phyloP scores from a whole-genome alignment of 805 yeast species.

The Ascoidea rubescens region DNA sequence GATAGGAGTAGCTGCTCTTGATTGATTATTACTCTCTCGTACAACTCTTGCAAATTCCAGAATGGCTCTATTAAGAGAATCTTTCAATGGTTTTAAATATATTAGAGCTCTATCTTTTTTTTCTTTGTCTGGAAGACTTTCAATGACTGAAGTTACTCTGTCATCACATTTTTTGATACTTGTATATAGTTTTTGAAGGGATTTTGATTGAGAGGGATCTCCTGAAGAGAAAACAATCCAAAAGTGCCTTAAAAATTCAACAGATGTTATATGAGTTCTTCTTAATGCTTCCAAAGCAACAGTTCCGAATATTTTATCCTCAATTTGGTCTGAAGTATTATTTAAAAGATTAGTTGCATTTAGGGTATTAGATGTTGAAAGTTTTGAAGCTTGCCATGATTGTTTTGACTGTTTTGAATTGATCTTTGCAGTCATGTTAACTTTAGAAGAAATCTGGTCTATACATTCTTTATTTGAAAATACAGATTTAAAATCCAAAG shows the following conservation, averaged over 20 bases:
- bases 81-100: background rate
- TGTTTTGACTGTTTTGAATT: slow-evolving; percentile 10
- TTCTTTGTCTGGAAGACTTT: slow-evolving; percentile 10
- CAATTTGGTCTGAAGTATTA: background rate
- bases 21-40: background rate
- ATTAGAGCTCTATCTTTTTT: slow-evolving; percentile 8
- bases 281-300: slow-evolving; percentile 35
- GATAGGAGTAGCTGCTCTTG: no score
- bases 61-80: background rate
- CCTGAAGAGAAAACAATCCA: slow-evolving; percentile 49
- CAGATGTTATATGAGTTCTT: slow-evolving; percentile 55
- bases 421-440: slow-evolving; percentile 2
- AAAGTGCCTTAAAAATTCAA: slow-evolving; percentile 65
- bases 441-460: slow-evolving; percentile 11
- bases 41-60: background rate
- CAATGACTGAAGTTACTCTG: slow-evolving; percentile 24
- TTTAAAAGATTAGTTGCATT: background rate
- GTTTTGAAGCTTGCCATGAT: slow-evolving; percentile 5
- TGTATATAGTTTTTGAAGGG: slow-evolving; percentile 30
- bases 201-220: slow-evolving; percentile 27
- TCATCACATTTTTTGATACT: slow-evolving; percentile 34
- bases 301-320: slow-evolving; percentile 14
- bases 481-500: slow-evolving; percentile 5
- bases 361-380: background rate
- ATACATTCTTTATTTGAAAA: slow-evolving; percentile 19